These are phyloP conservation scores for Grosmannia serpens DNA, from an alignment of 2,329 filamentous ascomycete species.

Conservation along the genomic window DNA sequence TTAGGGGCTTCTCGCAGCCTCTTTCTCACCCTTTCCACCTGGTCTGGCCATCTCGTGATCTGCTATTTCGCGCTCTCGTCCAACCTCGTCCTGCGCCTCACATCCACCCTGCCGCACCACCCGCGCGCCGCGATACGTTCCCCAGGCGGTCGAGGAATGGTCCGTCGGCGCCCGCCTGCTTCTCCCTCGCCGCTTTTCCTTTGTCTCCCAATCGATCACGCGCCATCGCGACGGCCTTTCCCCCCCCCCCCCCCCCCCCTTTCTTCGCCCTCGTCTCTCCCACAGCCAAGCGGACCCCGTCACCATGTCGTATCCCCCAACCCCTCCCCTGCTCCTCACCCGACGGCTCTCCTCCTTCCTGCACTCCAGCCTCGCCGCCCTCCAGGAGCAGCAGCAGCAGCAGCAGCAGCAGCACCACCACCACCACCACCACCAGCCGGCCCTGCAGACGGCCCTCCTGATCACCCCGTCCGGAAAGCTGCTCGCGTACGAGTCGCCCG, in stretches of 20 bases:
- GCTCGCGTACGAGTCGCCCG: conserved; percentile 47
- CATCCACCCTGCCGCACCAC: not conserved
- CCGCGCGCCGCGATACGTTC: not conserved
- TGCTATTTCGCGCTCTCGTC: not conserved
- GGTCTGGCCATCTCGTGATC: not conserved
- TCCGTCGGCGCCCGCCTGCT: not conserved
- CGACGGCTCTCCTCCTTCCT: conserved; percentile 54
- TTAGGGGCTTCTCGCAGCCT: not conserved
- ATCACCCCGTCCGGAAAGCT: conserved; percentile 51
- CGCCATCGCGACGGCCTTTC: too few species aligned
- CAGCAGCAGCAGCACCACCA: conserved; percentile 4
- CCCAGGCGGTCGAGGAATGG: not conserved
- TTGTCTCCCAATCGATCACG: too few species aligned
- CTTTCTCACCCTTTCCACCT: not conserved
- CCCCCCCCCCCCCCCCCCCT: not conserved
- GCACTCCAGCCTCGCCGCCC: conserved; percentile 34
- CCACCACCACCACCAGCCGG: conserved; percentile 20
- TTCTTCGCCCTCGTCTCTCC: conserved; percentile 1
- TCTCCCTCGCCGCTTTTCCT: not conserved
- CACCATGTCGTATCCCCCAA: conserved; percentile 24
- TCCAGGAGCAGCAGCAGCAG: conserved; percentile 5
- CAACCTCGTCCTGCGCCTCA: not conserved
- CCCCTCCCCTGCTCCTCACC: conserved; percentile 50
- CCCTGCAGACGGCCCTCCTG: conserved; percentile 48
- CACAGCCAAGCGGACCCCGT: too few species aligned